These are phyloP conservation scores for Annulohypoxylon stygium DNA, from an alignment of 495 filamentous ascomycete genomes.

Conservation along the genomic window DNA sequence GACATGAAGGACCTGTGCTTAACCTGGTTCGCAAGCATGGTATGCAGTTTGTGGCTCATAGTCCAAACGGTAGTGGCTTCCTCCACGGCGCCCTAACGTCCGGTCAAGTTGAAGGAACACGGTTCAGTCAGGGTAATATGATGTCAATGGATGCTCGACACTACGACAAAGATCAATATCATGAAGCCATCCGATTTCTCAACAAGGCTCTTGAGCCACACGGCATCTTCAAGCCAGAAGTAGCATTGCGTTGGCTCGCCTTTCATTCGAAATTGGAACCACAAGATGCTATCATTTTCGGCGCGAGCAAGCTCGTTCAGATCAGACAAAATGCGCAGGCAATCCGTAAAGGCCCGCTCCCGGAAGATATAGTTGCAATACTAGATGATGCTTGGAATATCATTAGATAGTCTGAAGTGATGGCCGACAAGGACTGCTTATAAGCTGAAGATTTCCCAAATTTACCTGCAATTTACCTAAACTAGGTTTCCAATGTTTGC, in stretches of 20 bases:
- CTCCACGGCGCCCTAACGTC: not conserved
- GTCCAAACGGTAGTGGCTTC: not conserved
- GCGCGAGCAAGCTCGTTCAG: not conserved
- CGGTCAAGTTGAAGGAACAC: not conserved
- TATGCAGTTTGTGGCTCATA: not conserved
- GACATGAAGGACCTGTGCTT: not conserved
- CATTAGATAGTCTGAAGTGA: not conserved
- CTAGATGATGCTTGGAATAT: constrained; percentile 4
- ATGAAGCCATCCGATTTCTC: not conserved
- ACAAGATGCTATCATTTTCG: not conserved
- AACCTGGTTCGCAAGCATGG: not conserved
- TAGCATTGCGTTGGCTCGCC: not conserved
- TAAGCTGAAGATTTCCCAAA: too few species aligned
- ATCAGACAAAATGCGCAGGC: not conserved
- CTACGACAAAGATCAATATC: not conserved
- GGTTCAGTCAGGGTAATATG: not conserved
- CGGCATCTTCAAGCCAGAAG: not conserved
- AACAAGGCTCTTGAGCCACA: not conserved
- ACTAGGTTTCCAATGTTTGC: too few species aligned
- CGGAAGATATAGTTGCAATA: not conserved
- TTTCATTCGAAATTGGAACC: not conserved
- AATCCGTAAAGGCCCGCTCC: not conserved
- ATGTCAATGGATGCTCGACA: not conserved
- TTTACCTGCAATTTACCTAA: too few species aligned
- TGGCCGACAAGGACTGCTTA: too few species aligned